Conservation (phyloP, 2,329 filamentous ascomycete species). For the Colletotrichum theobromicola region DNA sequence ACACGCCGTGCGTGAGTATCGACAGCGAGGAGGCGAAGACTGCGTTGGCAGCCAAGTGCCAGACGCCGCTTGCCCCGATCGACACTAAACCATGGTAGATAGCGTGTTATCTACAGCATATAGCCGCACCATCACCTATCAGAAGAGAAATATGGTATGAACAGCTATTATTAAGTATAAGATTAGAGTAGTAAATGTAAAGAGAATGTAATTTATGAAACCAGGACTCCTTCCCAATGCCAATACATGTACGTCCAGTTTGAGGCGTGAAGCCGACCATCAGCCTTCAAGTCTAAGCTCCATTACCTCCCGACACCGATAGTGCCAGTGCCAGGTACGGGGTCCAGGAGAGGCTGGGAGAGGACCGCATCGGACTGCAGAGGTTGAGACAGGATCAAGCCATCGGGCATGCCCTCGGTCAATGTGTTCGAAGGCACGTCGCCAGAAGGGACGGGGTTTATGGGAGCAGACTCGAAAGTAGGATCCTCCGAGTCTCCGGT, state of each 20-base stretch:
- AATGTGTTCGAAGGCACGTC: neutral
- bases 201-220: neutral
- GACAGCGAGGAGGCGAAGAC: constrained; percentile 9
- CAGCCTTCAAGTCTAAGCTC: neutral
- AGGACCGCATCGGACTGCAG: neutral
- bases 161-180: neutral
- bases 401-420: neutral
- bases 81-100: neutral
- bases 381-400: neutral
- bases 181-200: neutral
- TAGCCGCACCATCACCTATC: neutral
- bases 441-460: neutral
- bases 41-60: constrained; percentile 12
- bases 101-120: no score
- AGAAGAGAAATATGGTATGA: neutral
- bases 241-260: neutral
- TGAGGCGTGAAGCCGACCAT: neutral
- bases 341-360: neutral
- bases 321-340: neutral
- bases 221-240: neutral
- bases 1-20: constrained; percentile 33
- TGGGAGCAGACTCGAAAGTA: neutral
- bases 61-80: constrained; percentile 5
- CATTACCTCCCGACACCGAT: neutral
- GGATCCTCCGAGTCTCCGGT: neutral